Base-by-base conservation (phyloP, 495 filamentous ascomycete species). In the Poronia punctata region DNA sequence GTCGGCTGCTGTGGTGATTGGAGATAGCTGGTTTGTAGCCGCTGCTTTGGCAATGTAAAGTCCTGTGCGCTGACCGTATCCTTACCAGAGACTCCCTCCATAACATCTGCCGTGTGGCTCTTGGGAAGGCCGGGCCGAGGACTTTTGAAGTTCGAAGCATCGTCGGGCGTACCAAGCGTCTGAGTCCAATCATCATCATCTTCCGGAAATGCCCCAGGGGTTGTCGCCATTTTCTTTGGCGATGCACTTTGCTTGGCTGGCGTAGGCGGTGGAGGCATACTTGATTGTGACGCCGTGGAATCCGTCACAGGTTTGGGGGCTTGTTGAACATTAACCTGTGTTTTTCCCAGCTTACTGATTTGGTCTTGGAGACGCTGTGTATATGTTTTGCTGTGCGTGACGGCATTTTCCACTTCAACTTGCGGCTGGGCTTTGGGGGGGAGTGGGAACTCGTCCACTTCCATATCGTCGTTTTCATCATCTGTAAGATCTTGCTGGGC, bases 331-430 rank as follows among this genome's bases (percentile, higher is more conserved):
- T 48, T 61, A 3, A 82, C 68, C 51, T 88, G 84, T 1, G 78
- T 71, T 57, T 96, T 84, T 16, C 88, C 88, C 14, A 98, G 74
- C 78, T 90, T 87, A 54, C 81, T 90, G 50, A 98, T 95, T 50
- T 86, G 84, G 44, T 97, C 93, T 43, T 93, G 85, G 12, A 98
- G 70, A 7, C 83, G 72, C 56, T 96, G 88, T 2, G 92, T 96
- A 4, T 88, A 89, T 5, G 86, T 89, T 54, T 92, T 94, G 62
- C 77, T 88, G 58, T 94, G 86, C 5, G 65, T 67, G 26, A 50
- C 52, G 15, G 49, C 52, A 16, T 70, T 49, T 15, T 61, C 63
- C 7, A 46, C 40, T 16, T 54, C 54, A 7, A 43, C 28, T n/a
- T 56, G 68, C 45, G 21, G 7, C 26, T 67, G 59, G 4, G 53